These are phyloP conservation scores for Waltergamsia citrina DNA, from an alignment of 2,329 filamentous ascomycete species.

Conservation along the genomic window DNA sequence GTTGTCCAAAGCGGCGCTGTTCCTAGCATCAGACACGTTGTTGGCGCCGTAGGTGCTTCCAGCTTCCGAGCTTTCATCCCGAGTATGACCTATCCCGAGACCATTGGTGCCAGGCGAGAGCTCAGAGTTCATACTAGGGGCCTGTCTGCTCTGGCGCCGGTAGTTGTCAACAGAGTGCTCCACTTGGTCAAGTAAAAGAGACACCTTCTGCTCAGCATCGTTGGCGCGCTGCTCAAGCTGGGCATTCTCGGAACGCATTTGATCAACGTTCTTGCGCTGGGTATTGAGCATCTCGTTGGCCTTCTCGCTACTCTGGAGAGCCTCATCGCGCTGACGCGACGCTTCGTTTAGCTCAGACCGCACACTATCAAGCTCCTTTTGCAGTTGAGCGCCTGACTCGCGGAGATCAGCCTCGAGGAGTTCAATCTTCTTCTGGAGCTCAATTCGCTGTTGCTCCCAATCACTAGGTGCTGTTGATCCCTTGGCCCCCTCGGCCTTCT, in stretches of 20 bases:
- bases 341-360: slow-evolving; percentile 59
- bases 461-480: slow-evolving; percentile 40
- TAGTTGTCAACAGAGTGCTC: slow-evolving; percentile 92
- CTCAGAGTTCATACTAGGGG: slow-evolving; percentile 40
- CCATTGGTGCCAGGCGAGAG: slow-evolving; percentile 22
- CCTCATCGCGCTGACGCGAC: slow-evolving; percentile 59
- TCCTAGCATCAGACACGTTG: slow-evolving; percentile 35
- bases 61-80: slow-evolving; percentile 47
- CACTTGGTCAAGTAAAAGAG: slow-evolving; percentile 86
- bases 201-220: slow-evolving; percentile 90
- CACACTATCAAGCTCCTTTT: slow-evolving; percentile 60
- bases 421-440: slow-evolving; percentile 59
- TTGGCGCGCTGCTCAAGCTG: slow-evolving; percentile 74
- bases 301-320: slow-evolving; percentile 46
- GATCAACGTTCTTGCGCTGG: slow-evolving; percentile 62
- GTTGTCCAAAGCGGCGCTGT: slow-evolving; percentile 70
- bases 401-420: slow-evolving; percentile 61
- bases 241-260: slow-evolving; percentile 73
- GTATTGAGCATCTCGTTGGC: slow-evolving; percentile 46
- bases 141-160: slow-evolving; percentile 62
- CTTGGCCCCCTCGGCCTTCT: slow-evolving; percentile 26
- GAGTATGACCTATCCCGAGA: slow-evolving; percentile 28
- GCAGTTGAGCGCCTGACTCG: slow-evolving; percentile 55
- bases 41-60: slow-evolving; percentile 57
- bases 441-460: slow-evolving; percentile 67